Percentiles rank a stretch among this genome's conserved stretches.
These are phyloP conservation scores for Puccinia horiana DNA, from an alignment of 1,284 basidiomycete species.

Conservation along the genomic window DNA sequence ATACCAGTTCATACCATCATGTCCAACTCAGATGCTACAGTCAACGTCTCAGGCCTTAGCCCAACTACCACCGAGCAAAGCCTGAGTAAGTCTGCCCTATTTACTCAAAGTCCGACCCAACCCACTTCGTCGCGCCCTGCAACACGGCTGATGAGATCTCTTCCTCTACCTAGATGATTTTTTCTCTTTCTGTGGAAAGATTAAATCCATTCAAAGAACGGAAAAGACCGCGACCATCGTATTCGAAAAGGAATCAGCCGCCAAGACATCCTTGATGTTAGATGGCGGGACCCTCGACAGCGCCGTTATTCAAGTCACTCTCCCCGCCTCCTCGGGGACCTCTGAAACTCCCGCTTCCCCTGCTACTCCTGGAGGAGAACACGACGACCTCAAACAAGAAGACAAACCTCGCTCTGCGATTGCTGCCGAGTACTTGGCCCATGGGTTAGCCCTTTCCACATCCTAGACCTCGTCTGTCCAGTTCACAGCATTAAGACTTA, in stretches of 20 bases:
- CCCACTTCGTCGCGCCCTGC: background rate
- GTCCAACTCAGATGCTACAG: constrained; percentile 10
- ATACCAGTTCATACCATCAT: constrained; percentile 2
- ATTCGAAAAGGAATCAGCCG: constrained; percentile 71
- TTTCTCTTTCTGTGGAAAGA: constrained; percentile 47
- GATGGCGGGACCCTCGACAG: constrained; percentile 49
- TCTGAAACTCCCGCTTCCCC: constrained; percentile 62
- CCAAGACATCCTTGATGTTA: constrained; percentile 73
- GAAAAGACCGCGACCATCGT: constrained; percentile 42
- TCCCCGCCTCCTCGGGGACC: constrained; percentile 56
- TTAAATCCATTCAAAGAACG: constrained; percentile 37
- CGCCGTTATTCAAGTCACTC: constrained; percentile 67
- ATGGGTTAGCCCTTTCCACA: constrained; percentile 59
- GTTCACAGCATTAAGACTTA: background rate
- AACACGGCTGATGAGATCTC: background rate
- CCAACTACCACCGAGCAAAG: constrained; percentile 66
- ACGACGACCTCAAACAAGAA: constrained; percentile 67
- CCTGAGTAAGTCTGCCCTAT: constrained; percentile 70
- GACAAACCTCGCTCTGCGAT: constrained; percentile 75
- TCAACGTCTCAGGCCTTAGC: constrained; percentile 66
- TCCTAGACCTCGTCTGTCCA: background rate
- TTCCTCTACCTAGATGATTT: constrained; percentile 31
- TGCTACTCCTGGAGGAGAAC: constrained; percentile 56
- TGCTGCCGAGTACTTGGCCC: constrained; percentile 84
- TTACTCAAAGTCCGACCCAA: background rate